Conservation (phyloP, 352 stramenopile species). For the Pythium biforme region DNA sequence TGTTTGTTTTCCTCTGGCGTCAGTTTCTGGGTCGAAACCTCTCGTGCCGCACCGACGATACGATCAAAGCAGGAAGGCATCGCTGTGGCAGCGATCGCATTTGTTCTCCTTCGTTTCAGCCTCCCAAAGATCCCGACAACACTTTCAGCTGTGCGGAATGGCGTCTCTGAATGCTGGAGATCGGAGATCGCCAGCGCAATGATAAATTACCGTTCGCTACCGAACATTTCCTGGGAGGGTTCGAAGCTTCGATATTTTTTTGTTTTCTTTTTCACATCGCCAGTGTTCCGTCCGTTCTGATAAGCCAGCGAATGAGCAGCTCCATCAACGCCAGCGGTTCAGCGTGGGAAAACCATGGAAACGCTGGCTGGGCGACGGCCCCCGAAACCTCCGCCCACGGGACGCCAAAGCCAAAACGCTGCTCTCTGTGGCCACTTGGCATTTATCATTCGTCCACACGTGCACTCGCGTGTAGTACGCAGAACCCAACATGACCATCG, state of each 20-base stretch:
- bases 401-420: not conserved
- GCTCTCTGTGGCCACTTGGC: not conserved
- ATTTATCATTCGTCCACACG: not conserved
- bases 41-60: not conserved
- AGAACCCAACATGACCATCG: constrained; percentile 24
- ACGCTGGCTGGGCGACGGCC: not conserved
- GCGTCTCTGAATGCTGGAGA: too few species aligned
- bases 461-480: too few species aligned
- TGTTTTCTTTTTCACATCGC: too few species aligned
- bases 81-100: too few species aligned
- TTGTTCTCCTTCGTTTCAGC: too few species aligned
- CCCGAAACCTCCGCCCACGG: constrained; percentile 3
- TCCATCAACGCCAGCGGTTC: constrained; percentile 10
- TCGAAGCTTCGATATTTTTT: constrained; percentile 20
- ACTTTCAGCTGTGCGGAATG: too few species aligned
- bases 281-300: not conserved
- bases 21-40: not conserved
- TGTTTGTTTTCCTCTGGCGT: not conserved
- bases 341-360: constrained; percentile 21
- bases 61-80: too few species aligned
- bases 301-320: not conserved
- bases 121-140: too few species aligned
- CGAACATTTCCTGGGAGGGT: not conserved
- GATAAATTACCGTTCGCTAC: not conserved
- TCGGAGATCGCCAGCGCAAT: too few species aligned